A percentile compares a stretch with the other conserved stretches of the same genome.
These are phyloP conservation scores for Petunia secreta DNA, from an alignment of 257 asterid species.

Conservation along the genomic window DNA sequence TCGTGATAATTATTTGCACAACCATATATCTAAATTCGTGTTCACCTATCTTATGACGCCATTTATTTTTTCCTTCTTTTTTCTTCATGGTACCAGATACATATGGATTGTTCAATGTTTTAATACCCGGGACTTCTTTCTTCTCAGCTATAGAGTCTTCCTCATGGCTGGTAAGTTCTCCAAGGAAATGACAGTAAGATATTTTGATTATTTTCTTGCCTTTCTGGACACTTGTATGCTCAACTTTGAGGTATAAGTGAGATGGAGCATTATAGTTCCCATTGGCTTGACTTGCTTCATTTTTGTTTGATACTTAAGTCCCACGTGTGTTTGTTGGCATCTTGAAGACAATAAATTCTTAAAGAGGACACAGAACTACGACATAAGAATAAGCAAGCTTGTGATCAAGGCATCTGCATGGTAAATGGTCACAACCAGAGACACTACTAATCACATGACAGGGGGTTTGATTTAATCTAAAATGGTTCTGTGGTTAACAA, in stretches of 20 bases:
- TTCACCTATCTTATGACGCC: neutral
- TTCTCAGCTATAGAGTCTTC: constrained; percentile 49
- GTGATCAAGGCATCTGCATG: neutral
- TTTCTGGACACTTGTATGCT: constrained; percentile 8
- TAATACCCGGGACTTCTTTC: constrained; percentile 49
- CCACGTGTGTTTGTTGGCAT: neutral
- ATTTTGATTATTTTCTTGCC: neutral
- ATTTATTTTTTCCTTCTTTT: neutral
- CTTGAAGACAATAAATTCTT: constrained; percentile 13
- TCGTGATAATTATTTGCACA: neutral
- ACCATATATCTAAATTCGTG: neutral
- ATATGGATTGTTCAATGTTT: constrained; percentile 43
- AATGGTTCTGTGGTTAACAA: neutral
- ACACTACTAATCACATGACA: neutral
- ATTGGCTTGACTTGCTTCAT: constrained; percentile 6
- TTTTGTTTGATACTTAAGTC: neutral
- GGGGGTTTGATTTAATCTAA: constrained; percentile 12
- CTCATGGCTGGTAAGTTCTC: constrained; percentile 46
- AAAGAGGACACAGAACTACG: neutral
- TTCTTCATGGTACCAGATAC: constrained; percentile 42
- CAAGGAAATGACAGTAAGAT: constrained; percentile 1
- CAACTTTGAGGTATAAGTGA: neutral
- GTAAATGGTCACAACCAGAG: constrained; percentile 8
- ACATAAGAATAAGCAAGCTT: neutral
- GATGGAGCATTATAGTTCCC: neutral